phyloP scores from a whole-genome alignment of 192 early-diverging fungal species.

The Radiomyces spectabilis region DNA sequence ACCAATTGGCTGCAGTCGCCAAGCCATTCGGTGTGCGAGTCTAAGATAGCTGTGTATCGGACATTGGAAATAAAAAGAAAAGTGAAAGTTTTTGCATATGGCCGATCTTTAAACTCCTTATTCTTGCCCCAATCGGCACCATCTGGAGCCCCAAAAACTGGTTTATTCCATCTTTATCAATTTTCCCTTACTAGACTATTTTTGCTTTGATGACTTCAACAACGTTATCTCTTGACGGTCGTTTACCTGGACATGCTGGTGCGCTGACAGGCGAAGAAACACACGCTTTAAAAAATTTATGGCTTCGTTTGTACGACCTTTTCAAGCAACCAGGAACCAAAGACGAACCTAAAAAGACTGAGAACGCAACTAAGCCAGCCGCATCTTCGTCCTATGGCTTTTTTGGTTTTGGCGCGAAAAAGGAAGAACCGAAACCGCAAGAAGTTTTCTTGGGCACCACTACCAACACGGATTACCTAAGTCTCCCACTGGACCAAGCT shows the following conservation, averaged over 20 bases:
- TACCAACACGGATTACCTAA: conserved; percentile 8
- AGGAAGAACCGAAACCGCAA: conserved; percentile 7
- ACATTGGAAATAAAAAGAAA: too few relatives aligned
- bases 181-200: too few relatives aligned
- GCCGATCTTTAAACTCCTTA: too few relatives aligned
- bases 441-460: conserved; percentile 8
- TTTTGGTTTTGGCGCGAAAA: not conserved
- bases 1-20: too few relatives aligned
- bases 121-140: too few relatives aligned
- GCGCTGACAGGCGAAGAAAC: not conserved
- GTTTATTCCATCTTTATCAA: too few relatives aligned
- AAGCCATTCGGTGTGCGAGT: too few relatives aligned
- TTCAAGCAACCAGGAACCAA: not conserved
- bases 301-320: not conserved
- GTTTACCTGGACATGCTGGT: not conserved
- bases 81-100: too few relatives aligned
- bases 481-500: conserved; percentile 12
- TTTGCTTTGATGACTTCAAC: not conserved
- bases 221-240: not conserved
- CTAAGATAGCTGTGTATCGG: too few relatives aligned
- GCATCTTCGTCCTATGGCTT: not conserved
- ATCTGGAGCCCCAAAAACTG: too few relatives aligned
- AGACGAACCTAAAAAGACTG: not conserved
- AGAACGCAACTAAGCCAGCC: not conserved
- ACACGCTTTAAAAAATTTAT: not conserved